Percentiles rank a stretch among this genome's conserved stretches.
Evolutionary conservation across 1,139 yeast species (phyloP).

Genomic region (Lipomyces yarrowii): DNA sequence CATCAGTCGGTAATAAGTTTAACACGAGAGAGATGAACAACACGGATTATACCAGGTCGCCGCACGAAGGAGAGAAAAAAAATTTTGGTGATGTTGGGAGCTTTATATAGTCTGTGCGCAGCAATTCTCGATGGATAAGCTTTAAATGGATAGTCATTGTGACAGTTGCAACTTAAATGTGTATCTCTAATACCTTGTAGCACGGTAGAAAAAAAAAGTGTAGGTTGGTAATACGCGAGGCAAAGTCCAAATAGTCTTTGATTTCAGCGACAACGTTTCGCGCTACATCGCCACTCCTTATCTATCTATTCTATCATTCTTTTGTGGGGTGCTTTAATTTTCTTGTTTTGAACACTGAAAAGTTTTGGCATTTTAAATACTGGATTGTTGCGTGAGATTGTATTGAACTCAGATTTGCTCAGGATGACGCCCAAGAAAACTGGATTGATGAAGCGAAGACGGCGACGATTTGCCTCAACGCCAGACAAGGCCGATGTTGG

Average conservation of each 20-base stretch:
- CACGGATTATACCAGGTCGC: constrained; percentile 31
- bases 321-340: not conserved
- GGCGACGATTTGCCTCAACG: not conserved
- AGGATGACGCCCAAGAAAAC: not conserved
- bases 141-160: not conserved
- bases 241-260: not conserved
- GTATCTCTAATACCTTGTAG: not conserved
- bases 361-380: not conserved
- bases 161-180: not conserved
- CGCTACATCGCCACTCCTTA: not conserved
- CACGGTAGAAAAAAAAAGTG: not conserved
- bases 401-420: not conserved
- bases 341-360: not conserved
- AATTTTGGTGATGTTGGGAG: not conserved
- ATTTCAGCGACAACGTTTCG: not conserved
- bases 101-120: not conserved
- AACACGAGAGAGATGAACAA: constrained; percentile 28
- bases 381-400: not conserved
- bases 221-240: not conserved
- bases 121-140: not conserved
- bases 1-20: constrained; percentile 23
- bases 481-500: not conserved
- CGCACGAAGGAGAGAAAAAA: constrained; percentile 26
- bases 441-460: not conserved
- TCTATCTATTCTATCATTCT: not conserved